Conservation (phyloP, 345 rosid genomes). For the Bruguiera sexangula region DNA sequence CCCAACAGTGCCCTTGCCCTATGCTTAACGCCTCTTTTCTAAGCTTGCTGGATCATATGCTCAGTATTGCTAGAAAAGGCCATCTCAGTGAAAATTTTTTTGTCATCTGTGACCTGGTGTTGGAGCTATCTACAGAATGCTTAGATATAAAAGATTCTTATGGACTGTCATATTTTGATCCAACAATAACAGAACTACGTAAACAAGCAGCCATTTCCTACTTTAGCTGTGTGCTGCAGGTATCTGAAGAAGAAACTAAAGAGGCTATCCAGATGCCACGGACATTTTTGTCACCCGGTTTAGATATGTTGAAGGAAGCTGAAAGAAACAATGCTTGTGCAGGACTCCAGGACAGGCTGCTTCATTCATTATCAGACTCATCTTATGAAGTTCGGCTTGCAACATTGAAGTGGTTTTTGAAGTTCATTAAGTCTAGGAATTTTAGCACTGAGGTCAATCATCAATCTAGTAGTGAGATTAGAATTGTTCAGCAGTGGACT, state of each 20-base stretch:
- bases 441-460: constrained; percentile 24
- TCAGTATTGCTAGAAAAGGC: constrained; percentile 55
- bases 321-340: constrained; percentile 35
- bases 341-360: constrained; percentile 53
- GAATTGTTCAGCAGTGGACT: constrained; percentile 57
- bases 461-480: constrained; percentile 34
- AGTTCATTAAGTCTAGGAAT: constrained; percentile 51
- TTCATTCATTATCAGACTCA: constrained; percentile 60
- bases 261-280: constrained; percentile 37
- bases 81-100: constrained; percentile 32
- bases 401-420: constrained; percentile 82
- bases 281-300: constrained; percentile 22
- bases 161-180: constrained; percentile 66
- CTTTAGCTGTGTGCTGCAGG: constrained; percentile 67
- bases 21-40: constrained; percentile 69
- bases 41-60: constrained; percentile 75
- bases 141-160: constrained; percentile 58
- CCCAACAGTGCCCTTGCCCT: constrained; percentile 72
- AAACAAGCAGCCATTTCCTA: constrained; percentile 76
- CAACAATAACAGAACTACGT: constrained; percentile 72
- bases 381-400: constrained; percentile 86
- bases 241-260: constrained; percentile 50
- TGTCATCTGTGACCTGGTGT: constrained; percentile 45
- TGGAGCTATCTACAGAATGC: constrained; percentile 63
- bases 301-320: constrained; percentile 19